These are phyloP conservation scores for Xerocomus spinulosus DNA, from an alignment of 768 basidiomycete species.

Conservation along the genomic window DNA sequence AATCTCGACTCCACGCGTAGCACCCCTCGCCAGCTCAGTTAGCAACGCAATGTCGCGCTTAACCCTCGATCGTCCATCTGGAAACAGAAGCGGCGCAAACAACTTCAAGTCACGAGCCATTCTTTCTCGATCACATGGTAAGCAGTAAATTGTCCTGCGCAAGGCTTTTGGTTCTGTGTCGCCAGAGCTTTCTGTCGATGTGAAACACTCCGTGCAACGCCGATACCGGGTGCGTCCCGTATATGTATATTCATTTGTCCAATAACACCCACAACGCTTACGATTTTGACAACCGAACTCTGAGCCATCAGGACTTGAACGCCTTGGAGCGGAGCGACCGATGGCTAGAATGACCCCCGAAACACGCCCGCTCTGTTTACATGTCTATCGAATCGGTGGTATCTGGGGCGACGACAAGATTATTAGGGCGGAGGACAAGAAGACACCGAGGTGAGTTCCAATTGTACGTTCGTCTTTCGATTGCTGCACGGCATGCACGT, in stretches of 20 bases:
- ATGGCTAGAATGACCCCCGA: slow-evolving; percentile 1
- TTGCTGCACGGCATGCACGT: background rate
- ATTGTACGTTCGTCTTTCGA: no score
- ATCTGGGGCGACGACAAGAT: slow-evolving; percentile 28
- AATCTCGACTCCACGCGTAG: background rate
- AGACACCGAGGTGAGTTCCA: slow-evolving; percentile 21
- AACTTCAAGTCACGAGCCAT: background rate
- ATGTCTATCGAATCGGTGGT: slow-evolving; percentile 27
- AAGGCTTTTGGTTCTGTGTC: no score
- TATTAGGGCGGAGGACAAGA: slow-evolving; percentile 24
- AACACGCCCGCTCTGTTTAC: slow-evolving; percentile 15
- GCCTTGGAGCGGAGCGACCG: slow-evolving; percentile 1
- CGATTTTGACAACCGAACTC: background rate
- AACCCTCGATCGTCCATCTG: background rate
- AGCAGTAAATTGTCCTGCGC: no score
- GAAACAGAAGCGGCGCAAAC: background rate
- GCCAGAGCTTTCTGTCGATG: background rate
- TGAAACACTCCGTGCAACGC: background rate
- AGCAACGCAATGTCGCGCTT: background rate
- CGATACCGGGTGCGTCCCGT: background rate
- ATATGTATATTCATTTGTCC: background rate
- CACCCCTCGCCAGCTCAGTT: background rate
- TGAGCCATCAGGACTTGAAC: slow-evolving; percentile 1
- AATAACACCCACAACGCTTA: background rate
- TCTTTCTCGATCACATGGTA: background rate